These are phyloP conservation scores for Trebouxia sp. DNA, from an alignment of 139 green algal genomes.

Conservation along the genomic window DNA sequence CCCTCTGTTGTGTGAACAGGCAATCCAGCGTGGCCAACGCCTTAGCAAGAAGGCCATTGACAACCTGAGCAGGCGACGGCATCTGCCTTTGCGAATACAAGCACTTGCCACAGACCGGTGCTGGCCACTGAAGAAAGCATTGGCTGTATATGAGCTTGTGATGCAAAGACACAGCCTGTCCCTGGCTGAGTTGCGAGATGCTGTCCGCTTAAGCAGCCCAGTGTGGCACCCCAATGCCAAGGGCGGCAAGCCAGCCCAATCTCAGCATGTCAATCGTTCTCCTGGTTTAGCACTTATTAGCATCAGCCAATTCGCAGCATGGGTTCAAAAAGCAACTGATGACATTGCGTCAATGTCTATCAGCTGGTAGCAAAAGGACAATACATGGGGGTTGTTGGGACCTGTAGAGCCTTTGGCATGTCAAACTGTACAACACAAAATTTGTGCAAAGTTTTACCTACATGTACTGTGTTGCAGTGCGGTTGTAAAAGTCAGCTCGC, in stretches of 20 bases:
- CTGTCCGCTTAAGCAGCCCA: slow-evolving; percentile 27
- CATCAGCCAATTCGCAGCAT: slow-evolving; percentile 15
- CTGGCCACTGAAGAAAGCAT: slow-evolving; percentile 21
- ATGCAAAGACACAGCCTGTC: slow-evolving; percentile 30
- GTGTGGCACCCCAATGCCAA: slow-evolving; percentile 12
- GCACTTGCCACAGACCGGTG: slow-evolving; percentile 18
- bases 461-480: slow-evolving; percentile 7
- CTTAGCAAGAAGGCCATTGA: slow-evolving; percentile 27
- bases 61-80: slow-evolving; percentile 26
- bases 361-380: slow-evolving; percentile 15
- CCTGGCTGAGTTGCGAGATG: slow-evolving; percentile 28
- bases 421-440: slow-evolving; percentile 23
- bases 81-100: slow-evolving; percentile 26
- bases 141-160: slow-evolving; percentile 31
- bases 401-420: slow-evolving; percentile 22
- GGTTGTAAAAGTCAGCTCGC: slow-evolving; percentile 13
- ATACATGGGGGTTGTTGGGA: slow-evolving; percentile 24
- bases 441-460: slow-evolving; percentile 24
- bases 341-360: slow-evolving; percentile 27
- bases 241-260: slow-evolving; percentile 29
- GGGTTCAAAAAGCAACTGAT: slow-evolving; percentile 30
- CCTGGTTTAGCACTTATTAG: slow-evolving; percentile 14
- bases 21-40: slow-evolving; percentile 20
- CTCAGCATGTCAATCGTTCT: slow-evolving; percentile 24
- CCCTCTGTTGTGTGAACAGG: slow-evolving; percentile 14